Base-by-base conservation (phyloP, 106 monocot species). In the Iris macrosiphon region DNA sequence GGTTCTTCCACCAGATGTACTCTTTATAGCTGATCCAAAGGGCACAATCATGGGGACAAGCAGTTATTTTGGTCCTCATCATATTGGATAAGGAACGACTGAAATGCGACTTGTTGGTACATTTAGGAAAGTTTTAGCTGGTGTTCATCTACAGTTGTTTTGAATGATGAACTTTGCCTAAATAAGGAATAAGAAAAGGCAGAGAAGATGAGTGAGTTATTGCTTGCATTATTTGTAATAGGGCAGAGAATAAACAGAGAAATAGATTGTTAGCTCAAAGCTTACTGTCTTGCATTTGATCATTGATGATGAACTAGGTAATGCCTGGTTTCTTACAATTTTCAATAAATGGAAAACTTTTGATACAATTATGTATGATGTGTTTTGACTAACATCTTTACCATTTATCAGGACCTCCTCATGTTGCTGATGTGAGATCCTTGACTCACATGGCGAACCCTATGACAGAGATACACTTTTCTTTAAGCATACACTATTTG, bases 401-500 rank as follows among this genome's bases (percentile, higher is more conserved):
- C 45, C 51, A 8, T 43, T 64, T 57, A 21, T 57, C 45, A 89
- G 85, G 82, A 17, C 59, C 75, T 40, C 49, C 70, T 65, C 89
- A 85, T 49, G 41, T 96, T 52, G 95, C 95, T 63, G 82, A 96
- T 75, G 82, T 96, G 55, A 76, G 67, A 51, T 96, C 95, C 23
- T 79, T 96, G 77, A 96, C 95, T 31, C 89, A 96, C 55, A 96
- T 82, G 95, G 95, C 46, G 95, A 96, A 45, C 89, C 95, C 6
- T 96, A 96, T 65, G 95, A 96, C 79, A 89, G 95, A 56, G 89
- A 89, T 62, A 89, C 95, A 37, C 95, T 89, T 43, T 96, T 85
- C 68, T 96, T 96, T 58, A 82, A 60, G 63, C 85, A 82, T 41
- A 96, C 95, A 20, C 51, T 96, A 51, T 96, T 96, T 77, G 95